phyloP scores from a whole-genome alignment of 345 rosid species.

The Trapa incisa region DNA sequence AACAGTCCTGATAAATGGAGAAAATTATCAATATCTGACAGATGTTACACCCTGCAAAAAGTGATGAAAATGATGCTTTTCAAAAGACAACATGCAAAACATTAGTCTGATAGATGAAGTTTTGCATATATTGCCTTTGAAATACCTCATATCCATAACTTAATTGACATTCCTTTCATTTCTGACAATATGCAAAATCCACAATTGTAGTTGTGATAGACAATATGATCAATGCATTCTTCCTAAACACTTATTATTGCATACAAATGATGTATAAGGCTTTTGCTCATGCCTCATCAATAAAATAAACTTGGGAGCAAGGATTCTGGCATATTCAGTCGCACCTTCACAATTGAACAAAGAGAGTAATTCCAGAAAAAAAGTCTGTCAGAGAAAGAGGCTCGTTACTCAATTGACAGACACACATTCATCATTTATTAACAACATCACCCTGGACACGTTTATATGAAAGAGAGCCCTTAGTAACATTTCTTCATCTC shows the following conservation, averaged over 20 bases:
- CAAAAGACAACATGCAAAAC: not conserved
- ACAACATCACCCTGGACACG: not conserved
- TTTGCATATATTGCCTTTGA: too few species aligned
- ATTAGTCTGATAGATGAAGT: not conserved
- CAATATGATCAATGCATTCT: too few species aligned
- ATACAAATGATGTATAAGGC: not conserved
- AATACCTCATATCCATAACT: too few species aligned
- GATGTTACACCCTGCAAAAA: not conserved
- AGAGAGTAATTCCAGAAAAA: not conserved
- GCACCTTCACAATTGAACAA: not conserved
- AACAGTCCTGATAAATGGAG: constrained; percentile 5
- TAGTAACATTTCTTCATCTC: not conserved
- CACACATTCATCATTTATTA: not conserved
- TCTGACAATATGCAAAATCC: too few species aligned
- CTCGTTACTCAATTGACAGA: not conserved
- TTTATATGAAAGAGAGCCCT: not conserved
- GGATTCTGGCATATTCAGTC: not conserved
- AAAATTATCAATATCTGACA: not conserved
- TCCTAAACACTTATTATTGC: too few species aligned
- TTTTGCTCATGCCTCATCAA: not conserved
- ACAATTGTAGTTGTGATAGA: too few species aligned
- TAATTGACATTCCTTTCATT: too few species aligned
- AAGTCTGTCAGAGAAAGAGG: not conserved
- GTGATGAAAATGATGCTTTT: not conserved
- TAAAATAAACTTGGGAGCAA: not conserved